Evolutionary conservation across 1,284 basidiomycete species (phyloP), one percentile per base, ranked within the genome.

Genomic region (Trametes pubescens): DNA sequence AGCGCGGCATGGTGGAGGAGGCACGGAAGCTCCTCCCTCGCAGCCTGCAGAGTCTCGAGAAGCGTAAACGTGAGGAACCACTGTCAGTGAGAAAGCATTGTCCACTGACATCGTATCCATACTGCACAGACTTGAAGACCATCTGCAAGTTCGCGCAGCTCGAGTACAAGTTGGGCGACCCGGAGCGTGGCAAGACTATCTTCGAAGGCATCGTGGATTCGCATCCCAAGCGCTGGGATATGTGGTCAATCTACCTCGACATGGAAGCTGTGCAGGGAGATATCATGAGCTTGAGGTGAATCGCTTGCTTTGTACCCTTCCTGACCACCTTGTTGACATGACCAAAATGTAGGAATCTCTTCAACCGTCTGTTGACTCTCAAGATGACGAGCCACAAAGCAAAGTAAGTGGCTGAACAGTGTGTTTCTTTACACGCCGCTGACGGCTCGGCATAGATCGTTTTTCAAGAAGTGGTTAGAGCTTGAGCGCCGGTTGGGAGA

Each of bases 381-480:
- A 98, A 96, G 76, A 91, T 98, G 82, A 96, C 94, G 8, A 93
- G 89, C 72, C 96, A 98, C 77, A 96, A 97, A 80, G 95, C 94
- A 59, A 97, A 97, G 93, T 95, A 76, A 70, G 86, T 67, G 1
- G 0, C 29, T 11, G 14, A 16, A 7, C 9, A 4, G n/a, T 21
- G 21, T 37, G 18, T 22, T n/a, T 7, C 24, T 10, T 26, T 3
- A 7, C 35, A 16, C 37, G 14, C 46, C 3, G 34, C 44, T 59
- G 14, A 58, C 40, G 26, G 34, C 65, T 61, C 61, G 38, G 6
- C 51, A 13, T 65, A 93, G 92, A 78, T 88, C 90, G 44, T 90
- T 97, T 76, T 98, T 99, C 86, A 99, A 99, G 79, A 99, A 99
- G 78, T 99, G 97, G 95, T 83, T 99, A 44, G 90, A 90, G 63